Base-by-base conservation (phyloP, 2,329 filamentous ascomycete genomes). In the Dactylonectria estremocensis region DNA sequence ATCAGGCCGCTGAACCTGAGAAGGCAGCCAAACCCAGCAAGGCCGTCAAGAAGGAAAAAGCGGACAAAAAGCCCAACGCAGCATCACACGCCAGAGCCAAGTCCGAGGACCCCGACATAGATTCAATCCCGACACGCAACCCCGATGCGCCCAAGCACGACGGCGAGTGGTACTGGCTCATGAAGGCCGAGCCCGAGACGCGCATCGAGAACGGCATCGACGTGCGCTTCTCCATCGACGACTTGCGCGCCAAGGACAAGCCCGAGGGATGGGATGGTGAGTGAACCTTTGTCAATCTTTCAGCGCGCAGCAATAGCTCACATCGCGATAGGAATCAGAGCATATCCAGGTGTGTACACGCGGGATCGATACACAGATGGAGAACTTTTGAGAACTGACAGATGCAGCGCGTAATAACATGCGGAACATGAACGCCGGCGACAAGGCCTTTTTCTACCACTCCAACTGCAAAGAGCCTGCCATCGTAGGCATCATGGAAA, bases 391-490 rank as follows among this genome's bases (percentile, higher is more conserved):
- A 0, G 10, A 1, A 55, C 66, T 76, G 14, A 74, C 57, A 33
- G 0, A 3, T 0, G 3, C 3, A 80, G 95, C 95, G 7, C 90
- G 94, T 28, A 98, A 98, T 77, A 94, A 98, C 78, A 91, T 99
- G 83, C 90, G 93, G 33, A 89, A 90, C 9, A 99, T 99, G 96
- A 95, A 93, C 75, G 90, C 91, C 63, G 95, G 95, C 57, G 96
- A 99, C 77, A 86, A 95, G 35, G 95, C 95, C 28, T 98, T 99
- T 83, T 98, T 99, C 83, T 98, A 98, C 79, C 95, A 98, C 81
- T 97, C 93, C 53, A 97, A 96, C 76, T 96, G 93, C 82, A 97
- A 97, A 79, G 89, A 92, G 24, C 95, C 95, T 0, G 95, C 93
- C 2, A 94, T 98, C 54, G 94, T 92, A 1, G 95, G 95, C 2